phyloP scores from a whole-genome alignment of 2,329 filamentous ascomycete species.

The Furcasterigmium sp. region DNA sequence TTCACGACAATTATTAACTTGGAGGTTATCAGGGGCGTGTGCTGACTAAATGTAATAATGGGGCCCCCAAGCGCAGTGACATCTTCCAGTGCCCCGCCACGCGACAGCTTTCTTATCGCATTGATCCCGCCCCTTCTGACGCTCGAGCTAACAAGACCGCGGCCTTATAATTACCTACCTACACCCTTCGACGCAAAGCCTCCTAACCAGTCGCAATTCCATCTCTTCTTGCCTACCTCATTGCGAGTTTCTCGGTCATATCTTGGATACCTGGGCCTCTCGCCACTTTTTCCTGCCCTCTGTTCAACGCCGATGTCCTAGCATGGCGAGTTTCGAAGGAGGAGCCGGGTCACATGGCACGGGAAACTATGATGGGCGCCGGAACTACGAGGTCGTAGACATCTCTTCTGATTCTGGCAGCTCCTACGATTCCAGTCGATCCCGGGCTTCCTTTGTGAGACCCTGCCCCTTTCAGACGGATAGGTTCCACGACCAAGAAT shows the following conservation, averaged over 20 bases:
- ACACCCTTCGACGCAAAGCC: not conserved
- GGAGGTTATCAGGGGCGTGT: too few species aligned
- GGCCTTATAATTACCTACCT: not conserved
- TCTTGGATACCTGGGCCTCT: not conserved
- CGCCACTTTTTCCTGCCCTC: not conserved
- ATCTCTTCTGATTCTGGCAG: conserved; percentile 23
- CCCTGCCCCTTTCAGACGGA: conserved; percentile 32
- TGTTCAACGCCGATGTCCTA: conserved; percentile 15
- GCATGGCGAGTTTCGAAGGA: conserved; percentile 26
- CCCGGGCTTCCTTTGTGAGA: not conserved
- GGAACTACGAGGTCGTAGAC: conserved; percentile 4
- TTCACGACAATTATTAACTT: too few species aligned
- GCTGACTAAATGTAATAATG: too few species aligned
- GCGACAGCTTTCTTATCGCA: conserved; percentile 1
- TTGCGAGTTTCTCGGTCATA: too few species aligned
- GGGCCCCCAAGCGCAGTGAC: too few species aligned
- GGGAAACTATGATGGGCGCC: too few species aligned
- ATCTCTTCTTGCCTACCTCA: too few species aligned
- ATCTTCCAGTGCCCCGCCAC: not conserved
- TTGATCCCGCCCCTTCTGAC: too few species aligned
- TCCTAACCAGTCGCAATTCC: too few species aligned
- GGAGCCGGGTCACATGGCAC: conserved; percentile 14
- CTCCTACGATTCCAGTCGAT: conserved; percentile 24
- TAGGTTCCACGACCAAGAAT: conserved; percentile 36
- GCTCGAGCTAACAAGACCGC: too few species aligned